Evolutionary conservation across 2,329 filamentous ascomycete species (phyloP).

Genomic region (Lachnellula arida): DNA sequence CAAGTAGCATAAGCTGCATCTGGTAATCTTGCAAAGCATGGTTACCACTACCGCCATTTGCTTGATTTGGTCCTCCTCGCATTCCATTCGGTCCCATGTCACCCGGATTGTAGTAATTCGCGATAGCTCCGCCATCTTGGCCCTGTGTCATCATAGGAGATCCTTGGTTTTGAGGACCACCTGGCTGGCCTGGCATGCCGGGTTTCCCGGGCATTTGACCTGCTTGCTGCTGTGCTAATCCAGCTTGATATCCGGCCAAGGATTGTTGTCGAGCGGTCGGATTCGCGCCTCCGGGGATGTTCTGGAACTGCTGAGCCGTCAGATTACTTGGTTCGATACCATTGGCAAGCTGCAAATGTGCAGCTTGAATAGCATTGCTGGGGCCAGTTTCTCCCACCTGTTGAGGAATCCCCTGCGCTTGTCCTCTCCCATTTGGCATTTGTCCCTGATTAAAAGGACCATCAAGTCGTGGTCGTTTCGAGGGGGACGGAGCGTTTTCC

Average conservation of each 20-base stretch:
- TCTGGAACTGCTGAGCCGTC: conserved; percentile 70
- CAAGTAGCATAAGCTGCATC: conserved; percentile 82
- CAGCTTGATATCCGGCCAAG: conserved; percentile 82
- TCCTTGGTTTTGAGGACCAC: conserved; percentile 68
- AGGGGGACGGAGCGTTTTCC: conserved; percentile 88
- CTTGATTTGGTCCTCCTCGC: conserved; percentile 44
- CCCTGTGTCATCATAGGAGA: conserved; percentile 75
- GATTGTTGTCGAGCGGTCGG: conserved; percentile 48
- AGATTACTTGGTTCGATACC: conserved; percentile 73
- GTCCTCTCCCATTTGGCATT: conserved; percentile 67
- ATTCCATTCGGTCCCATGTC: conserved; percentile 58
- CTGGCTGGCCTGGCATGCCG: conserved; percentile 65
- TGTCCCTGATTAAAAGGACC: conserved; percentile 66
- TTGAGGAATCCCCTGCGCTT: conserved; percentile 64
- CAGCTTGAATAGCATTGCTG: conserved; percentile 44
- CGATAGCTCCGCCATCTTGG: conserved; percentile 56
- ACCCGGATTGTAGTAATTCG: conserved; percentile 57
- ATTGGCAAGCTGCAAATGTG: conserved; percentile 60
- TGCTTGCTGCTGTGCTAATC: conserved; percentile 69
- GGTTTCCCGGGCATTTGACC: conserved; percentile 70
- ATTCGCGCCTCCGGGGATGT: conserved; percentile 43
- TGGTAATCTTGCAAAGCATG: conserved; percentile 83
- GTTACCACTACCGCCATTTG: conserved; percentile 43
- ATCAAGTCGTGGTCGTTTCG: conserved; percentile 81
- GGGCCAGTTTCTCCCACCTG: conserved; percentile 54